Conservation (phyloP, 1,284 basidiomycete genomes). For the Tilletia walkeri region DNA sequence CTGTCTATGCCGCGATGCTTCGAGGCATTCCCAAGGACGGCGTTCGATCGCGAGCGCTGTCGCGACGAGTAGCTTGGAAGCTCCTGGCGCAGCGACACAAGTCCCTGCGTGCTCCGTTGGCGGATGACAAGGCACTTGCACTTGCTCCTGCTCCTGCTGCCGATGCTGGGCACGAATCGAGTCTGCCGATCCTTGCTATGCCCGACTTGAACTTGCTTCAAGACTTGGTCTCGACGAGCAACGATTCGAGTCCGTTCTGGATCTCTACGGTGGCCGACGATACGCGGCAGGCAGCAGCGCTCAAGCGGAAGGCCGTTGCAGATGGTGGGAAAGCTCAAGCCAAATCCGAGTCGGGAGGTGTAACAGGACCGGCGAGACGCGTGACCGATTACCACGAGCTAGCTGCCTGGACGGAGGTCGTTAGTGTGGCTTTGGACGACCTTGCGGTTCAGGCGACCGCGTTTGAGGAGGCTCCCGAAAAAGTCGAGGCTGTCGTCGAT, state of each 20-base stretch:
- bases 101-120: neutral
- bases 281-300: neutral
- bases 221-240: slow-evolving; percentile 1
- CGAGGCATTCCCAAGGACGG: neutral
- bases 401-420: slow-evolving; percentile 2
- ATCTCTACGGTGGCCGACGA: slow-evolving; percentile 8
- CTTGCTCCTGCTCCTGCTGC: no score
- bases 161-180: neutral
- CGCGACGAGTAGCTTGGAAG: neutral
- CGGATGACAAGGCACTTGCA: neutral
- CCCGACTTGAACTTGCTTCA: neutral
- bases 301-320: neutral
- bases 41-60: neutral
- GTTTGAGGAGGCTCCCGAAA: neutral
- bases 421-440: slow-evolving; percentile 7
- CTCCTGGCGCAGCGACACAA: neutral
- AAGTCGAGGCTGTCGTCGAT: no score
- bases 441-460: neutral
- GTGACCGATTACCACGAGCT: slow-evolving; percentile 6
- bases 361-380: neutral
- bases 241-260: slow-evolving; percentile 1
- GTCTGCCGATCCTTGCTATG: neutral
- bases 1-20: neutral
- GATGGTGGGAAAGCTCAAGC: neutral
- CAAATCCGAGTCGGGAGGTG: neutral